Evolutionary conservation across 2,329 filamentous ascomycete species (phyloP).

Genomic region (Neophaeococcomyces aloes): DNA sequence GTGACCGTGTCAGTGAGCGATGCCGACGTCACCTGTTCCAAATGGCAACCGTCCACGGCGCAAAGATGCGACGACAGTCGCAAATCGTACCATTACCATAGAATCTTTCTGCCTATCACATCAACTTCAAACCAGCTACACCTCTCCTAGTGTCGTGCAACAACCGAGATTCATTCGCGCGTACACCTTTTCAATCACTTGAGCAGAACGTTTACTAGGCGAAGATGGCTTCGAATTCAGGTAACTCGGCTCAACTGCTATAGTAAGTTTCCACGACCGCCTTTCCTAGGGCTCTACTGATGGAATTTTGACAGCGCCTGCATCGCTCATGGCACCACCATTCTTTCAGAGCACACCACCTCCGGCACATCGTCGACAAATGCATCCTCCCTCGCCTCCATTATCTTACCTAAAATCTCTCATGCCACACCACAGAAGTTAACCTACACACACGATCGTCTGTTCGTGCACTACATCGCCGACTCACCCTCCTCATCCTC

Average conservation of each 20-base stretch:
- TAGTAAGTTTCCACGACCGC: constrained; percentile 48
- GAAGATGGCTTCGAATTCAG: constrained; percentile 62
- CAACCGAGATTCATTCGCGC: too few relatives aligned
- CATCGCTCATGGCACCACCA: constrained; percentile 86
- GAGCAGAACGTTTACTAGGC: neutral
- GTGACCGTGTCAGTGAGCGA: too few relatives aligned
- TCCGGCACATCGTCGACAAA: constrained; percentile 73
- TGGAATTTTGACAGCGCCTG: constrained; percentile 54
- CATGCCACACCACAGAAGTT: constrained; percentile 74
- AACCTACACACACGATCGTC: constrained; percentile 82
- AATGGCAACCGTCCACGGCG: too few relatives aligned
- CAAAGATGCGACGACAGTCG: too few relatives aligned
- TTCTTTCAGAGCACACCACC: constrained; percentile 84
- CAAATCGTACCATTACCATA: too few relatives aligned
- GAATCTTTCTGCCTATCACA: too few relatives aligned
- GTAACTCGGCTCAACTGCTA: constrained; percentile 55
- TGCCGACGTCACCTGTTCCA: too few relatives aligned
- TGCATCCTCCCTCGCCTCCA: constrained; percentile 76
- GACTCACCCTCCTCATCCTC: constrained; percentile 62
- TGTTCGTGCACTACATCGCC: constrained; percentile 93
- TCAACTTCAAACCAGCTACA: too few relatives aligned
- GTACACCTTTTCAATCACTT: too few relatives aligned
- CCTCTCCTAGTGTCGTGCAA: too few relatives aligned
- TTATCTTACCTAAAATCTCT: constrained; percentile 90
- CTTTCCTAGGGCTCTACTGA: neutral